Conservation (phyloP, 768 basidiomycete species). For the Tylopilus subfusipes region DNA sequence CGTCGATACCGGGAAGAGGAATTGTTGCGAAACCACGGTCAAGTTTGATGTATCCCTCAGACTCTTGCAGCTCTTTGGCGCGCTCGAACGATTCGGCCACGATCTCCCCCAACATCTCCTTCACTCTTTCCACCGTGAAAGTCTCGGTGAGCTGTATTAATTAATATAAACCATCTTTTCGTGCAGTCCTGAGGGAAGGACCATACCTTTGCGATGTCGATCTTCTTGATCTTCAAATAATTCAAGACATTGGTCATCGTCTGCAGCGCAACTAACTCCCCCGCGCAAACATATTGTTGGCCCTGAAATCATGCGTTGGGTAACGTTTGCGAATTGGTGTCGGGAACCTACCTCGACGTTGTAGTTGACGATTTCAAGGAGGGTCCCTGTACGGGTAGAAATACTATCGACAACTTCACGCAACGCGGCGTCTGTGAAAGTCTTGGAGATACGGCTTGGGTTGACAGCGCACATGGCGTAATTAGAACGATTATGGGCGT, state of each 20-base stretch:
- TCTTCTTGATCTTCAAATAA: constrained; percentile 94
- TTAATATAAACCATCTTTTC: background rate
- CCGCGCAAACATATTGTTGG: constrained; percentile 99
- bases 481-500: constrained; percentile 86
- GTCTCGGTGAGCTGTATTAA: constrained; percentile 74
- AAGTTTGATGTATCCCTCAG: constrained; percentile 86
- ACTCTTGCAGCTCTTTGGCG: constrained; percentile 73
- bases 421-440: constrained; percentile 93
- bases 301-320: constrained; percentile 49
- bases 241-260: constrained; percentile 96
- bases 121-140: constrained; percentile 88
- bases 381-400: constrained; percentile 64
- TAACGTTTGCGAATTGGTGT: background rate
- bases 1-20: constrained; percentile 94
- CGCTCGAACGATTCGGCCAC: constrained; percentile 76
- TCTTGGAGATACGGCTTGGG: constrained; percentile 89
- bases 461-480: constrained; percentile 99
- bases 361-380: constrained; percentile 98
- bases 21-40: constrained; percentile 97
- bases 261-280: constrained; percentile 89
- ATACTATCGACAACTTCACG: constrained; percentile 96
- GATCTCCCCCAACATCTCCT: constrained; percentile 93
- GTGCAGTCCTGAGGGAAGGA: background rate
- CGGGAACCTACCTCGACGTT: constrained; percentile 70
- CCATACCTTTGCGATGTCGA: constrained; percentile 81